These are phyloP conservation scores for Pseudogymnoascus sp. DNA, from an alignment of 2,329 filamentous ascomycete species.

Conservation along the genomic window DNA sequence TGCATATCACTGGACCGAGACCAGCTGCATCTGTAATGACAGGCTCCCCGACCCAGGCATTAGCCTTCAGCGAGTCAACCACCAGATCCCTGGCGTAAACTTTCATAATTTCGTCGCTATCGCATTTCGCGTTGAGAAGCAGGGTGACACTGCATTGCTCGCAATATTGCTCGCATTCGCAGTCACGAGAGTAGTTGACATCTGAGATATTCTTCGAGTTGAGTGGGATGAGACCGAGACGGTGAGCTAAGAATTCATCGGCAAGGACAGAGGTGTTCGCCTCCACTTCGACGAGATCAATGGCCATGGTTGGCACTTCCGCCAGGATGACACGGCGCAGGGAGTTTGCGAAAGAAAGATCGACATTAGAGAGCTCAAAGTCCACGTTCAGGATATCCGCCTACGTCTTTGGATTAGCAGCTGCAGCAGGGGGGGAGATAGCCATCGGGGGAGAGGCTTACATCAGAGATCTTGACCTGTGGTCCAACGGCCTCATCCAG, in stretches of 20 bases:
- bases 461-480: constrained; percentile 40
- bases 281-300: constrained; percentile 89
- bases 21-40: constrained; percentile 77
- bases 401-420: constrained; percentile 37
- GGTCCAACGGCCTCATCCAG: constrained; percentile 39
- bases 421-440: background rate
- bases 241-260: constrained; percentile 92
- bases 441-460: constrained; percentile 18
- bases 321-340: constrained; percentile 84
- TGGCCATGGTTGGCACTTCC: constrained; percentile 89
- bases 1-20: constrained; percentile 78
- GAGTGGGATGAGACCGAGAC: constrained; percentile 82
- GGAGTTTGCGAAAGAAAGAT: constrained; percentile 87
- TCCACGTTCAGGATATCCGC: constrained; percentile 75
- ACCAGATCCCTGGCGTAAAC: constrained; percentile 88
- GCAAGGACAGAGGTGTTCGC: constrained; percentile 91
- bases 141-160: constrained; percentile 83
- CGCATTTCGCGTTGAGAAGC: constrained; percentile 77
- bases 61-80: constrained; percentile 60
- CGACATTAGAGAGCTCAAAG: constrained; percentile 84
- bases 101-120: constrained; percentile 79
- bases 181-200: constrained; percentile 84
- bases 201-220: constrained; percentile 75
- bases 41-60: constrained; percentile 69
- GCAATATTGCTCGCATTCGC: constrained; percentile 93